Percentiles rank a stretch among this genome's conserved stretches.
phyloP scores from a whole-genome alignment of 2,329 filamentous ascomycete genomes.

The Phialocephala sp. region DNA sequence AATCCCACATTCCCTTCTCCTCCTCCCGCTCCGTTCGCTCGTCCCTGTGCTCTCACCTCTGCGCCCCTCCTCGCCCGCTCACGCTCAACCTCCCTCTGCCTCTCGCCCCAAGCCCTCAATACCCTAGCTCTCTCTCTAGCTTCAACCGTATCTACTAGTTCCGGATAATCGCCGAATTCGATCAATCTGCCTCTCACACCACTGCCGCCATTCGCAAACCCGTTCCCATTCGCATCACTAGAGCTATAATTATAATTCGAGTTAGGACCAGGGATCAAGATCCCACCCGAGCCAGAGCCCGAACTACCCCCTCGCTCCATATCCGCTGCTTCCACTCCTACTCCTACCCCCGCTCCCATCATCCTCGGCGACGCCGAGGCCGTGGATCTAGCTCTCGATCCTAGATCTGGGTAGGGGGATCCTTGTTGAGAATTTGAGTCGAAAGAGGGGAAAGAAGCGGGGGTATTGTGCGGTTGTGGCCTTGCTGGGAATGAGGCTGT shows the following conservation, averaged over 20 bases:
- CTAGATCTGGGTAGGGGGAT: constrained; percentile 1
- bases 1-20: constrained; percentile 16
- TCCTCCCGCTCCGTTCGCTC: too few species aligned
- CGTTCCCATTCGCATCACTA: not conserved
- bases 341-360: too few species aligned
- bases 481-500: too few species aligned
- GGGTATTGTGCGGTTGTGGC: constrained; percentile 17
- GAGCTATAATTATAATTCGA: too few species aligned
- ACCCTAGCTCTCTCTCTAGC: constrained; percentile 30
- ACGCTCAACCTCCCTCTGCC: constrained; percentile 17
- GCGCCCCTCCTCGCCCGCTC: constrained; percentile 1
- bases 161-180: constrained; percentile 38
- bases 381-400: not conserved
- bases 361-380: not conserved
- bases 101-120: constrained; percentile 27
- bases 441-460: constrained; percentile 18
- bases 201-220: constrained; percentile 24
- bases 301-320: constrained; percentile 16
- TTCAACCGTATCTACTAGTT: constrained; percentile 27
- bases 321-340: not conserved
- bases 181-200: constrained; percentile 31
- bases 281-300: not conserved
- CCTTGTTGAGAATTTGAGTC: too few species aligned
- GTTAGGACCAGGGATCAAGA: not conserved
- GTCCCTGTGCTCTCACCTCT: too few species aligned